Conservation (phyloP, 192 early-diverging fungal species). For the Mortierella alpina region DNA sequence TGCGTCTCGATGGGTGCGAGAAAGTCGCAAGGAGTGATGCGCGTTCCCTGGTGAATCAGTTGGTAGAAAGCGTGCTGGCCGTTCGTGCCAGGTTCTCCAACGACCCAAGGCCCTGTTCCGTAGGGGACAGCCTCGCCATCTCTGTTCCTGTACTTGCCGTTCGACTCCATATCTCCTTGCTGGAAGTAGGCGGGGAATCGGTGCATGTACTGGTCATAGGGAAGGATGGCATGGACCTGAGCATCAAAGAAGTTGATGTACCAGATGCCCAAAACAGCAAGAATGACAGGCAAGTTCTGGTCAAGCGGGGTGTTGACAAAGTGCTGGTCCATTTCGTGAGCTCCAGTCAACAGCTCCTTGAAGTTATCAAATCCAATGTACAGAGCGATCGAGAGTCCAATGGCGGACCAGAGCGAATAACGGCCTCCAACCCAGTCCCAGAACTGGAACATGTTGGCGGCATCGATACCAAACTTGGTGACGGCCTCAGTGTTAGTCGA, state of each 20-base stretch:
- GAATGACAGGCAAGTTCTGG: slow-evolving; percentile 91
- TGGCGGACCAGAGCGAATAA: slow-evolving; percentile 99
- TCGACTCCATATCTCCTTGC: slow-evolving; percentile 99
- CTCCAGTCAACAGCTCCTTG: slow-evolving; percentile 87
- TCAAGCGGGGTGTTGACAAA: slow-evolving; percentile 92
- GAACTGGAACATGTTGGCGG: slow-evolving; percentile 99
- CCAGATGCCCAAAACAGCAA: slow-evolving; percentile 93
- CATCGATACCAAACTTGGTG: slow-evolving; percentile 91
- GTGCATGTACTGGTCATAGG: slow-evolving; percentile 99
- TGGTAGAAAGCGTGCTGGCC: slow-evolving; percentile 99
- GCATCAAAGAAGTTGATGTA: slow-evolving; percentile 99
- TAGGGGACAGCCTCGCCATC: slow-evolving; percentile 83
- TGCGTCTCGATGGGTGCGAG: slow-evolving; percentile 93
- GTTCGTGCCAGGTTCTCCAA: slow-evolving; percentile 99
- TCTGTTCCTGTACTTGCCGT: slow-evolving; percentile 94
- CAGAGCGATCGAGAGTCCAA: slow-evolving; percentile 96
- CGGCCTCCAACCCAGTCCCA: slow-evolving; percentile 99
- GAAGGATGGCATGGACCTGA: slow-evolving; percentile 93
- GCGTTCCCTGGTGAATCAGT: slow-evolving; percentile 99
- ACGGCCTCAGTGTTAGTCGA: slow-evolving; percentile 94
- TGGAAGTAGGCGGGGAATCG: slow-evolving; percentile 99
- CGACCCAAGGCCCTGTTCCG: slow-evolving; percentile 96
- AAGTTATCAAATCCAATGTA: slow-evolving; percentile 97
- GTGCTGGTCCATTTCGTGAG: slow-evolving; percentile 97
- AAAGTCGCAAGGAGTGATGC: slow-evolving; percentile 96